Evolutionary conservation across 1,284 basidiomycete genomes (phyloP).

Genomic region (Omphalotus olearius): DNA sequence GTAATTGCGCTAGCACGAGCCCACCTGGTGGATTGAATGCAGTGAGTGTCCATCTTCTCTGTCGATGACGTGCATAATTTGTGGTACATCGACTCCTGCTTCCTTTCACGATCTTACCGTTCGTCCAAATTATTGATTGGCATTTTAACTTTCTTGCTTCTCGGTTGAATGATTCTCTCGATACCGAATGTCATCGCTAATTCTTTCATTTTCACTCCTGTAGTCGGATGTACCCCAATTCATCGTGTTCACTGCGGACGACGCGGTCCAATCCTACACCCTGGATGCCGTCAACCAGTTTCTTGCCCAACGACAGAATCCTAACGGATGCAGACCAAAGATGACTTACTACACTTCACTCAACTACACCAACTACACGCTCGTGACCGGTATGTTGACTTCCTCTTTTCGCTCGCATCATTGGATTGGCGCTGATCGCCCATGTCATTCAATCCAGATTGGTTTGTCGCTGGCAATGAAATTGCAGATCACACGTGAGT

Average conservation of each 20-base stretch:
- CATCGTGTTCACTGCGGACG: constrained; percentile 68
- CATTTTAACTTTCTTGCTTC: not conserved
- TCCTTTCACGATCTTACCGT: too few species aligned
- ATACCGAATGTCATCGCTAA: constrained; percentile 2
- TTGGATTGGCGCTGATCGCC: not conserved
- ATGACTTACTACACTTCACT: constrained; percentile 76
- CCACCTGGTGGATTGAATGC: constrained; percentile 67
- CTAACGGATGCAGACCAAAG: constrained; percentile 75
- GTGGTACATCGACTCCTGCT: too few species aligned
- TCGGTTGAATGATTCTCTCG: not conserved
- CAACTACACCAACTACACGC: constrained; percentile 74
- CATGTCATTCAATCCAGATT: constrained; percentile 40
- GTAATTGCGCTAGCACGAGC: constrained; percentile 67
- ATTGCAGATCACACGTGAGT: constrained; percentile 83
- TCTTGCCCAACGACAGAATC: constrained; percentile 73
- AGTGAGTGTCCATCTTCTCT: constrained; percentile 33
- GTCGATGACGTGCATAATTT: constrained; percentile 2
- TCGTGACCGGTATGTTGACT: constrained; percentile 53
- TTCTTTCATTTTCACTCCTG: not conserved
- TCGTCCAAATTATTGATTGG: too few species aligned
- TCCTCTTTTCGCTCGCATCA: not conserved
- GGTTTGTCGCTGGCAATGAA: constrained; percentile 82
- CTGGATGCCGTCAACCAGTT: constrained; percentile 71
- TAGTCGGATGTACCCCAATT: constrained; percentile 68
- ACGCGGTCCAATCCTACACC: constrained; percentile 73